A percentile compares a stretch with the other conserved stretches of the same genome.
These are phyloP conservation scores for Helichrysum umbraculigerum DNA, from an alignment of 129 eudicot species.

Conservation along the genomic window DNA sequence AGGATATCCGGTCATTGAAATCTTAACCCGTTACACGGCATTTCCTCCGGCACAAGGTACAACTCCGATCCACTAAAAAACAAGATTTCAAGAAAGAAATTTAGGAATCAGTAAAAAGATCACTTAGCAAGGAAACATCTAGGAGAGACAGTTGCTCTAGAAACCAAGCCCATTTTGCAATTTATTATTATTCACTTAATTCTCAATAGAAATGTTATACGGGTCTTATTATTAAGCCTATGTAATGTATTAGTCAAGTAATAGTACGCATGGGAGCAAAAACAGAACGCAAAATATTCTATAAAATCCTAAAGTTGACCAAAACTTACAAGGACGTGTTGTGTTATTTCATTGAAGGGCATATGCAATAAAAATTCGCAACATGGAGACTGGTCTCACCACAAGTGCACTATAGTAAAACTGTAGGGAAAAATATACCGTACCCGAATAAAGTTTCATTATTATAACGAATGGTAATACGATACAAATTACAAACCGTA, in stretches of 20 bases:
- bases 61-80: not conserved
- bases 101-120: no score
- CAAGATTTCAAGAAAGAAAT: not conserved
- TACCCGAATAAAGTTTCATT: no score
- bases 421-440: no score
- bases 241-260: slow-evolving; percentile 3
- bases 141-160: no score
- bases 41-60: not conserved
- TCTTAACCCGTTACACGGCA: no score
- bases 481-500: no score
- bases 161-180: not conserved
- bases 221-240: not conserved
- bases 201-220: not conserved
- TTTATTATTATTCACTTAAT: not conserved
- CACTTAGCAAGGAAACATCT: no score
- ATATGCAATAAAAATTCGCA: slow-evolving; percentile 20
- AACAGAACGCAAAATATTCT: slow-evolving; percentile 45
- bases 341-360: slow-evolving; percentile 19
- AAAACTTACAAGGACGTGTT: slow-evolving; percentile 30
- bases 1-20: not conserved
- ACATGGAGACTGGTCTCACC: slow-evolving; percentile 13
- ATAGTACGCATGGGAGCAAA: slow-evolving; percentile 28
- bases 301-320: slow-evolving; percentile 33
- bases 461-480: no score
- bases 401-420: no score